Conservation (phyloP, 108 stramenopile species). For the Skeletonema grethae region DNA sequence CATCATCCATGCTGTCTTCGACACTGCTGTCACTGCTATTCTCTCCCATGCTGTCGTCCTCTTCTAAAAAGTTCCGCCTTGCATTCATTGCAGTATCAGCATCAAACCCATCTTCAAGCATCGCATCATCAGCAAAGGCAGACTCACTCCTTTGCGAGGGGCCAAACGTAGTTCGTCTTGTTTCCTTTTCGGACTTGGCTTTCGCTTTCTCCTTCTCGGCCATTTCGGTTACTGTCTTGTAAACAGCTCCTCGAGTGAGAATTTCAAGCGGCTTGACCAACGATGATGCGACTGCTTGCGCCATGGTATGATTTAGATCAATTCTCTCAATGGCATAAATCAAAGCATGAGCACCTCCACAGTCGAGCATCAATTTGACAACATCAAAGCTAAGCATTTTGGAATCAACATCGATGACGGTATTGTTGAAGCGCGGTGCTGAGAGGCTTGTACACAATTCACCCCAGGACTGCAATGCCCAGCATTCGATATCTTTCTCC, state of each 20-base stretch:
- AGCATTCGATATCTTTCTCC: not conserved
- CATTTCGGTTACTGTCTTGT: conserved; percentile 59
- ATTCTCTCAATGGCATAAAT: conserved; percentile 76
- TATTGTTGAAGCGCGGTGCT: conserved; percentile 66
- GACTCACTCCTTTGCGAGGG: conserved; percentile 44
- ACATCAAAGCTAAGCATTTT: conserved; percentile 83
- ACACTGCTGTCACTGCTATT: conserved; percentile 26
- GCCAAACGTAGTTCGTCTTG: conserved; percentile 36
- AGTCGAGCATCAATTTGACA: conserved; percentile 81
- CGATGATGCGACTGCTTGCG: conserved; percentile 58
- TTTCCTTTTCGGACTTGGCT: conserved; percentile 18
- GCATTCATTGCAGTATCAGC: conserved; percentile 24
- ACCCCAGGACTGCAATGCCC: conserved; percentile 66
- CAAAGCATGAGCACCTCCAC: conserved; percentile 79
- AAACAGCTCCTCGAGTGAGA: conserved; percentile 70
- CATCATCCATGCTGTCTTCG: conserved; percentile 58
- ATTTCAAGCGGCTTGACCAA: conserved; percentile 89
- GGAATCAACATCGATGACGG: conserved; percentile 54
- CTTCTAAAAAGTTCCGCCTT: conserved; percentile 23
- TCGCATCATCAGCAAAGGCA: conserved; percentile 61
- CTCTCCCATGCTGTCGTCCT: conserved; percentile 32
- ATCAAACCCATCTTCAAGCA: conserved; percentile 79
- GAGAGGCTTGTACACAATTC: conserved; percentile 83
- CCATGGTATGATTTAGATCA: conserved; percentile 79
- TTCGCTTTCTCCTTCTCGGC: conserved; percentile 55